A percentile compares a stretch with the other conserved stretches of the same genome.
phyloP scores from a whole-genome alignment of 768 basidiomycete species.

The Rhodotorula graminis region DNA sequence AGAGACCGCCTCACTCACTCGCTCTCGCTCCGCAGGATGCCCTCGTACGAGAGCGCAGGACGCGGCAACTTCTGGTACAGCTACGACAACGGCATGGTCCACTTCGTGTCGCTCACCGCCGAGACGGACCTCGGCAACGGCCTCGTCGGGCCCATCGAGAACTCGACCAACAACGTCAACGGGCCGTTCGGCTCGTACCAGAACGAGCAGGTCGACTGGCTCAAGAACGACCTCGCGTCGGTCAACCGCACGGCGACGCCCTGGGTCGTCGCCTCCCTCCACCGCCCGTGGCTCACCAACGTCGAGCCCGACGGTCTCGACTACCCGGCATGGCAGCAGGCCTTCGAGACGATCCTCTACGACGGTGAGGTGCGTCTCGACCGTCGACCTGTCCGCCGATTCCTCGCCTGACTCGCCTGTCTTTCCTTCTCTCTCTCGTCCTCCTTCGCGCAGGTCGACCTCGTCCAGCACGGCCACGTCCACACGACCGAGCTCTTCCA shows the following conservation, averaged over 20 bases:
- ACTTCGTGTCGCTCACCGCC: slow-evolving; percentile 42
- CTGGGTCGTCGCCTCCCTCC: slow-evolving; percentile 41
- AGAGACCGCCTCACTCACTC: slow-evolving; percentile 30
- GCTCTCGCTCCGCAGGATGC: slow-evolving; percentile 29
- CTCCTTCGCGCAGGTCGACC: slow-evolving; percentile 29
- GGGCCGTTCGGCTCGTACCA: slow-evolving; percentile 32
- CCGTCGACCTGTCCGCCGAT: too few relatives aligned
- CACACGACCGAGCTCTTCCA: slow-evolving; percentile 22
- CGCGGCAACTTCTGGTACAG: slow-evolving; percentile 42
- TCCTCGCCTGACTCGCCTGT: background rate
- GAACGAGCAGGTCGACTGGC: slow-evolving; percentile 37
- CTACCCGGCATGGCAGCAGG: slow-evolving; percentile 36
- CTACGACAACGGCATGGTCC: slow-evolving; percentile 25
- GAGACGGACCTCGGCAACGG: slow-evolving; percentile 40
- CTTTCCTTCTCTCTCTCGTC: background rate
- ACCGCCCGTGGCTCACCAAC: slow-evolving; percentile 34
- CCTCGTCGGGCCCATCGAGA: slow-evolving; percentile 14
- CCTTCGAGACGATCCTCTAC: slow-evolving; percentile 43
- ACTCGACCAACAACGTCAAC: slow-evolving; percentile 9
- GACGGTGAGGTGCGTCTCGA: slow-evolving; percentile 39
- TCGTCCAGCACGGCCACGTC: slow-evolving; percentile 9
- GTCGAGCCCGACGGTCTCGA: background rate
- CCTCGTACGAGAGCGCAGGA: slow-evolving; percentile 34
- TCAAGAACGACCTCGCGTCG: slow-evolving; percentile 39
- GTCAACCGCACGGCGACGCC: slow-evolving; percentile 43